Evolutionary conservation across 2,329 filamentous ascomycete species (phyloP).

Genomic region (Exophiala mesophila): DNA sequence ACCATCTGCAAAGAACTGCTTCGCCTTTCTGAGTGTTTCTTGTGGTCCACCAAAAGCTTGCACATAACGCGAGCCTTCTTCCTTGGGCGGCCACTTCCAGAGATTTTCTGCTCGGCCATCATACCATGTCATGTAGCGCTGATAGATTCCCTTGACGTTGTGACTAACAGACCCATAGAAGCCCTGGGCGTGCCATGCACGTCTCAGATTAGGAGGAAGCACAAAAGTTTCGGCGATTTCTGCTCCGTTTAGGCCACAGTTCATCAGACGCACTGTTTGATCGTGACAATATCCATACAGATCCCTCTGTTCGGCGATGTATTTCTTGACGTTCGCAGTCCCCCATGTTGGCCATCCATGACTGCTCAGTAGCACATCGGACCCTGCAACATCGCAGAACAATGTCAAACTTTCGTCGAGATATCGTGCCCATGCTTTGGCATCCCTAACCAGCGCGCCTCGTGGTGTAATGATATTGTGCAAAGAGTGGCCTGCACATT

Average conservation of each 20-base stretch:
- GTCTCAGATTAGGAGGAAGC: slow-evolving; percentile 32
- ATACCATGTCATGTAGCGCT: slow-evolving; percentile 33
- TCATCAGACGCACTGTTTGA: slow-evolving; percentile 38
- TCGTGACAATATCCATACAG: slow-evolving; percentile 39
- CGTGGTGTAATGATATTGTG: slow-evolving; percentile 43
- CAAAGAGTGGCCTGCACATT: slow-evolving; percentile 37
- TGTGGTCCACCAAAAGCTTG: slow-evolving; percentile 36
- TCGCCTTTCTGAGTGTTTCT: slow-evolving; percentile 29
- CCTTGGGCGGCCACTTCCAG: slow-evolving; percentile 35
- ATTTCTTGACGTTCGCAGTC: slow-evolving; percentile 22
- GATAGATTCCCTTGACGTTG: slow-evolving; percentile 39
- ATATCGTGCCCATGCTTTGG: slow-evolving; percentile 38
- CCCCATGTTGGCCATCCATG: slow-evolving; percentile 45
- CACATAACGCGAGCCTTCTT: slow-evolving; percentile 35
- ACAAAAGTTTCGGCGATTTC: slow-evolving; percentile 39
- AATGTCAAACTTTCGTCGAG: slow-evolving; percentile 39
- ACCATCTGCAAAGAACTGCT: slow-evolving; percentile 28
- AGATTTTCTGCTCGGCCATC: slow-evolving; percentile 34
- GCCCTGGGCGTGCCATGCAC: slow-evolving; percentile 31
- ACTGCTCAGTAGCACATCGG: slow-evolving; percentile 35
- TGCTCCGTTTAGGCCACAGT: slow-evolving; percentile 33
- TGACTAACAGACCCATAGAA: slow-evolving; percentile 38
- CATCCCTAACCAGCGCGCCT: slow-evolving; percentile 40
- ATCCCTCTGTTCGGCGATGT: slow-evolving; percentile 36
- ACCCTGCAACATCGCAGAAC: slow-evolving; percentile 30